phyloP scores from a whole-genome alignment of 176 grass and related monocot species.

The maize (Zea mays) region Zm-B73-REFERENCE-NAM-5.0 NC_050105.1:44609001-44609500 shows the following conservation, averaged over 20 bases:
- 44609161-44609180: constrained; percentile 55
- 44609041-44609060: constrained; percentile 64
- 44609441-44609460: not conserved
- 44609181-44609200: constrained; percentile 85
- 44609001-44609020: not conserved
- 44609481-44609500: not conserved
- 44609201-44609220: constrained; percentile 86
- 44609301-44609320: constrained; percentile 62
- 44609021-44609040: constrained; percentile 41
- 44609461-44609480: constrained; percentile 3
- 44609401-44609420: not conserved
- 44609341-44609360: constrained; percentile 37
- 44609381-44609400: too few species aligned
- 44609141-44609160: constrained; percentile 71
- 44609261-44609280: constrained; percentile 60
- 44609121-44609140: constrained; percentile 84
- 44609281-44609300: constrained; percentile 42
- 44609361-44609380: not conserved
- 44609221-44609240: constrained; percentile 62
- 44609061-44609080: constrained; percentile 80
- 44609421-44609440: constrained; percentile 1
- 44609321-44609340: constrained; percentile 54
- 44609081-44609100: constrained; percentile 75
- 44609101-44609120: constrained; percentile 58
- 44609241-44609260: constrained; percentile 79